phyloP scores from a whole-genome alignment of 2,329 filamentous ascomycete species.

The Dryadomyces quercivorus region DNA sequence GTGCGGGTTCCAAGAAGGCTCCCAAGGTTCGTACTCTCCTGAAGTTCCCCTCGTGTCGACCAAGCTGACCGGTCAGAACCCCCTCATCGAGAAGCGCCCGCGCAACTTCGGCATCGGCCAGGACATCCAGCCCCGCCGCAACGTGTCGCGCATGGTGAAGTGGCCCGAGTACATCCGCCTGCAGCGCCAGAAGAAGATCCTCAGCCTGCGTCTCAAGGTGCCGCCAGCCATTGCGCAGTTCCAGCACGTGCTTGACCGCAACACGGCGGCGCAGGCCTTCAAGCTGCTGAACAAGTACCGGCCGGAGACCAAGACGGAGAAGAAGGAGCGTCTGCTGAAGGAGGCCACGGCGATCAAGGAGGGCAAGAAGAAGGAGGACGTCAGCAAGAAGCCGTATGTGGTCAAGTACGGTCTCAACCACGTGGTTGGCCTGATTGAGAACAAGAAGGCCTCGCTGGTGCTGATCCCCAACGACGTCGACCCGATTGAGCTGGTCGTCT shows the following conservation, averaged over 20 bases:
- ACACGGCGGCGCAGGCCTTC: constrained; percentile 92
- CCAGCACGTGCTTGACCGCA: constrained; percentile 91
- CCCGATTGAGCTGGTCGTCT: constrained; percentile 98
- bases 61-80: constrained; percentile 55
- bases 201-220: constrained; percentile 97
- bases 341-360: constrained; percentile 96
- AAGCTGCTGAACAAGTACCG: constrained; percentile 99
- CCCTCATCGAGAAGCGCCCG: constrained; percentile 94
- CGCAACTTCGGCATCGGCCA: constrained; percentile 98
- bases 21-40: constrained; percentile 64
- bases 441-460: constrained; percentile 98
- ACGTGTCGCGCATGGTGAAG: constrained; percentile 96
- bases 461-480: constrained; percentile 99
- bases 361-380: constrained; percentile 99
- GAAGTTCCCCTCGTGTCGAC: neutral
- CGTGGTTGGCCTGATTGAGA: constrained; percentile 93
- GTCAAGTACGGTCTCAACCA: constrained; percentile 99
- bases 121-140: constrained; percentile 94
- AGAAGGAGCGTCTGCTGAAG: constrained; percentile 98
- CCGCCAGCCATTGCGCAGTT: constrained; percentile 96
- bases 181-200: constrained; percentile 87
- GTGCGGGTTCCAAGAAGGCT: constrained; percentile 86
- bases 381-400: constrained; percentile 98
- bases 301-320: constrained; percentile 96
- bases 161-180: constrained; percentile 99